These are phyloP conservation scores for Lanmaoa pseudosensibilis DNA, from an alignment of 768 basidiomycete genomes.

Conservation along the genomic window DNA sequence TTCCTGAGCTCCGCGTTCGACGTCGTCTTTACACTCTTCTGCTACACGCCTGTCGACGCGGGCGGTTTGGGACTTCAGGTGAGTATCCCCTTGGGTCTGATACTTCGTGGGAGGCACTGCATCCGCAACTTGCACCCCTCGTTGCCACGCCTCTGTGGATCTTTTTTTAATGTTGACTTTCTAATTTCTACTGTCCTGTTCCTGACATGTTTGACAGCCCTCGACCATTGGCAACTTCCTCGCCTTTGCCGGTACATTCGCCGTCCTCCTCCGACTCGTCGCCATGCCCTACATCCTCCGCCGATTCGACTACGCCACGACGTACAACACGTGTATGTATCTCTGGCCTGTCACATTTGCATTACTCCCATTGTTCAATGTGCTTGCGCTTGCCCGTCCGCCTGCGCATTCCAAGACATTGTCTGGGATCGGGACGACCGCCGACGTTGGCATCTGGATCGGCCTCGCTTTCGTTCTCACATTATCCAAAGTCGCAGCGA, in stretches of 20 bases:
- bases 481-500: slow-evolving; percentile 29
- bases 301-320: slow-evolving; percentile 9
- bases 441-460: slow-evolving; percentile 42
- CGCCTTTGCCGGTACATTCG: slow-evolving; percentile 47
- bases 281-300: slow-evolving; percentile 40
- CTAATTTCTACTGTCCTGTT: slow-evolving; percentile 15
- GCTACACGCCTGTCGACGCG: slow-evolving; percentile 51
- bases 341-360: slow-evolving; percentile 7
- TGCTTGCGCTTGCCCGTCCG: background rate
- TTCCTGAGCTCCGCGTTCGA: slow-evolving; percentile 58
- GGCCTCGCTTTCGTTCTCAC: slow-evolving; percentile 44
- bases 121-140: too few relatives aligned
- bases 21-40: slow-evolving; percentile 61
- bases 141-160: background rate
- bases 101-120: background rate
- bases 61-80: slow-evolving; percentile 61
- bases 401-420: background rate
- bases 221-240: slow-evolving; percentile 58
- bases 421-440: background rate
- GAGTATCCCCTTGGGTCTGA: background rate
- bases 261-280: slow-evolving; percentile 48
- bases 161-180: background rate
- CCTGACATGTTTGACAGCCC: slow-evolving; percentile 33
- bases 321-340: slow-evolving; percentile 3
- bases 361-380: slow-evolving; percentile 4